Conservation (phyloP, 2,329 filamentous ascomycete species). For the Aspergillus clavatus region DNA sequence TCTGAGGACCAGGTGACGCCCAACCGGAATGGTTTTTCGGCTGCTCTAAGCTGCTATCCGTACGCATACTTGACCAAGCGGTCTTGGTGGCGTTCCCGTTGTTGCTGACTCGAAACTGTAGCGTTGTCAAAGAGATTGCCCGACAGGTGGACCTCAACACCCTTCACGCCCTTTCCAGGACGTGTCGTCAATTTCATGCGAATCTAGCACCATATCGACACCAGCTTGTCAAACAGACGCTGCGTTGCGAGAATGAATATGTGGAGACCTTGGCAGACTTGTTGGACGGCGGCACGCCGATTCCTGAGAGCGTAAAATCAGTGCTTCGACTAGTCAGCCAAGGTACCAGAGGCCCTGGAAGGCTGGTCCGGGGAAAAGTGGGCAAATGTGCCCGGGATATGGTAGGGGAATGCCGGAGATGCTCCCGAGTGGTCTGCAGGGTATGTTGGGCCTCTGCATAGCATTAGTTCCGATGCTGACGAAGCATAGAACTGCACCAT, state of each 20-base stretch:
- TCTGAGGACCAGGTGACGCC: conserved; percentile 8
- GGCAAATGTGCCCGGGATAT: conserved; percentile 80
- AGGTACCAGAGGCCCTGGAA: conserved; percentile 27
- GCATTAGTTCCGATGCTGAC: conserved; percentile 1
- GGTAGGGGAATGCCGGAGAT: conserved; percentile 77
- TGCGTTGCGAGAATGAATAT: conserved; percentile 73
- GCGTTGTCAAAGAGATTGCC: conserved; percentile 71
- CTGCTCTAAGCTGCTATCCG: conserved; percentile 47
- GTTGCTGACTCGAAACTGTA: conserved; percentile 39
- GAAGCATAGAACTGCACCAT: conserved; percentile 73
- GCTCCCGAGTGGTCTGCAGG: conserved; percentile 72
- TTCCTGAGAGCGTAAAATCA: conserved; percentile 30
- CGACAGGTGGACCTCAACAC: conserved; percentile 79
- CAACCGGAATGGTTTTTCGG: conserved; percentile 37
- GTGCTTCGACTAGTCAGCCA: conserved; percentile 27
- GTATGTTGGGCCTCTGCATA: conserved; percentile 47
- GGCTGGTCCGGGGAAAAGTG: conserved; percentile 60
- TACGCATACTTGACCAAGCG: conserved; percentile 28
- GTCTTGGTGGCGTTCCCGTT: conserved; percentile 10
- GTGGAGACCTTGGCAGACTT: conserved; percentile 36
- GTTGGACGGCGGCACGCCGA: conserved; percentile 40
- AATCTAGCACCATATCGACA: conserved; percentile 74
- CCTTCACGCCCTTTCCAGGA: conserved; percentile 74
- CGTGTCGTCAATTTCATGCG: conserved; percentile 72
- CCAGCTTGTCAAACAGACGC: conserved; percentile 66